These are phyloP conservation scores for Andalucia godoyi DNA, from an alignment of 78 protist genomes.

Conservation along the genomic window DNA sequence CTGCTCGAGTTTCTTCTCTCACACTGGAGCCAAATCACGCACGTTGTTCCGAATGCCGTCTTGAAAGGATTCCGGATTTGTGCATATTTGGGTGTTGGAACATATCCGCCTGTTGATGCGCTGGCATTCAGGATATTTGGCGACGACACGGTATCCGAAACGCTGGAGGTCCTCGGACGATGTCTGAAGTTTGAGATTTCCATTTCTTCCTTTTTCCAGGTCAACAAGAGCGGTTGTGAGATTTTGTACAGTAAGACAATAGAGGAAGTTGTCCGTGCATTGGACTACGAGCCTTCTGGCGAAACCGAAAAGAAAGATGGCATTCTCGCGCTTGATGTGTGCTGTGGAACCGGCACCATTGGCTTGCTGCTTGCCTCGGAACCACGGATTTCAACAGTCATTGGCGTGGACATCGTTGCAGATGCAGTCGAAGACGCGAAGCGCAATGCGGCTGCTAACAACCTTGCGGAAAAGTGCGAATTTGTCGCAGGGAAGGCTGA, in stretches of 20 bases:
- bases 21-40: background rate
- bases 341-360: conserved; percentile 90
- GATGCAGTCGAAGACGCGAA: conserved; percentile 61
- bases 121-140: conserved; percentile 33
- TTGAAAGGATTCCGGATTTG: background rate
- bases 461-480: conserved; percentile 25
- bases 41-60: background rate
- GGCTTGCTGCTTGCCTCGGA: conserved; percentile 54
- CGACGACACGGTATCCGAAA: conserved; percentile 17
- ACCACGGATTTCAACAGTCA: conserved; percentile 31
- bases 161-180: too few relatives aligned
- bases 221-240: conserved; percentile 48
- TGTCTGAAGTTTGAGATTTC: conserved; percentile 31
- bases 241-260: background rate
- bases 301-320: background rate
- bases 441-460: conserved; percentile 51
- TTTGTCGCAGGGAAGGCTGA: conserved; percentile 51
- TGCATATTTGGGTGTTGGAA: conserved; percentile 22
- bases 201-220: conserved; percentile 66
- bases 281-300: background rate
- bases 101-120: conserved; percentile 35
- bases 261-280: too few relatives aligned
- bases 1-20: background rate
- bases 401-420: conserved; percentile 67
- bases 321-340: conserved; percentile 62